Evolutionary conservation across 2,329 filamentous ascomycete species (phyloP).

Genomic region (Mollisiaceae sp.): DNA sequence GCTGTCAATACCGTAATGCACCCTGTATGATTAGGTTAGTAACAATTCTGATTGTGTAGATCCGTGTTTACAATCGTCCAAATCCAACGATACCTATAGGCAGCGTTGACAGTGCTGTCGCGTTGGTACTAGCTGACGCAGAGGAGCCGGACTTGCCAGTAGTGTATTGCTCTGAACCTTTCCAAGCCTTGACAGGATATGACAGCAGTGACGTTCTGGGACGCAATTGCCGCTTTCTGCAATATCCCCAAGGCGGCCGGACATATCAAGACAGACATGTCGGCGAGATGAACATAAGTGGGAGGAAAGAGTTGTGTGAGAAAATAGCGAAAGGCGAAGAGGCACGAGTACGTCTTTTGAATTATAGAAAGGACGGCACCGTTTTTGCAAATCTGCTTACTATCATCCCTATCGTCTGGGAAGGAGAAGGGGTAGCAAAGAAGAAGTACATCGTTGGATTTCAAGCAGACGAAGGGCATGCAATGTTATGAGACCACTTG

Average conservation of each 20-base stretch:
- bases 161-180: conserved; percentile 92
- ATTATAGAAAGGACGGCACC: conserved; percentile 91
- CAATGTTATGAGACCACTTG: neutral
- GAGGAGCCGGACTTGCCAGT: conserved; percentile 88
- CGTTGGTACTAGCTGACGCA: conserved; percentile 93
- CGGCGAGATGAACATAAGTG: conserved; percentile 83
- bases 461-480: conserved; percentile 28
- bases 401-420: conserved; percentile 90
- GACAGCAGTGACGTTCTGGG: conserved; percentile 85
- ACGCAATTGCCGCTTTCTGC: conserved; percentile 90
- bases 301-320: conserved; percentile 80
- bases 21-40: neutral
- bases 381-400: conserved; percentile 92
- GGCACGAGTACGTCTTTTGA: conserved; percentile 88
- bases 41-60: conserved; percentile 21
- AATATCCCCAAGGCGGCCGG: conserved; percentile 78
- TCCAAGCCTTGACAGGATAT: conserved; percentile 90
- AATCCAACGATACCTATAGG: conserved; percentile 87
- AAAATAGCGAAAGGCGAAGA: conserved; percentile 76
- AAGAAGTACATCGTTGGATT: conserved; percentile 36
- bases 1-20: neutral
- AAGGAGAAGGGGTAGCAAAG: conserved; percentile 40
- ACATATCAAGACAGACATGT: conserved; percentile 73
- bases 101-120: conserved; percentile 88
- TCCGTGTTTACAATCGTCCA: conserved; percentile 73